Evolutionary conservation across 495 filamentous ascomycete species (phyloP).

Genomic region (Hyphodiscus hymeniophilus): DNA sequence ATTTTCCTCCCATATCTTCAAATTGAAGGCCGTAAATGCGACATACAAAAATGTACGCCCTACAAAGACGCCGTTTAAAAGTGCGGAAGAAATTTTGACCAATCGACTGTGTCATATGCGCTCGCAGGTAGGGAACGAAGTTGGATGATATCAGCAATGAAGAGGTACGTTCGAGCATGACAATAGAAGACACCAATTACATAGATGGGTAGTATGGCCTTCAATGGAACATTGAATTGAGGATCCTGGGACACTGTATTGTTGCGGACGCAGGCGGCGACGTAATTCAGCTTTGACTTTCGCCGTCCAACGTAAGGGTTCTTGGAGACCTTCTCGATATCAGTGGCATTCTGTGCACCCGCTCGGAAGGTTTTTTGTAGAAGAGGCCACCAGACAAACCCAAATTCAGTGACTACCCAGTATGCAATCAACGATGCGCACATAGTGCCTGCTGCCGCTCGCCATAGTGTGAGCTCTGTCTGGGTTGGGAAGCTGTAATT

Average conservation of each 20-base stretch:
- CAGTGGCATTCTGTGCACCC: background rate
- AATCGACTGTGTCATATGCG: constrained; percentile 4
- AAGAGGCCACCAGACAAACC: background rate
- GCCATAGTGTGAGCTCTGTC: constrained; percentile 28
- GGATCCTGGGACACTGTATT: background rate
- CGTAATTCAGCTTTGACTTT: background rate
- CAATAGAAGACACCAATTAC: background rate
- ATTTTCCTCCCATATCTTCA: too few species aligned
- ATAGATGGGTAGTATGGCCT: background rate
- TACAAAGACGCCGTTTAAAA: background rate
- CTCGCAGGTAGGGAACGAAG: constrained; percentile 1
- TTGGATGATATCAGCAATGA: constrained; percentile 2
- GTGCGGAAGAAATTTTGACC: constrained; percentile 2
- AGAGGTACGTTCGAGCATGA: background rate
- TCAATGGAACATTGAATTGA: background rate
- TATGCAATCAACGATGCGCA: background rate
- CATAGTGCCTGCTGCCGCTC: constrained; percentile 12
- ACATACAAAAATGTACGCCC: too few species aligned
- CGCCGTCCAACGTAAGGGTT: background rate
- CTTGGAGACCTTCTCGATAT: background rate
- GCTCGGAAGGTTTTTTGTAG: background rate
- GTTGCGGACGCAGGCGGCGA: constrained; percentile 1
- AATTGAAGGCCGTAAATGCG: too few species aligned
- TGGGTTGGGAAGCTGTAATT: constrained; percentile 32
- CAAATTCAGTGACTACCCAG: constrained; percentile 11